These are phyloP conservation scores for Hibiscus syriacus DNA, from an alignment of 345 rosid species.

Conservation along the genomic window DNA sequence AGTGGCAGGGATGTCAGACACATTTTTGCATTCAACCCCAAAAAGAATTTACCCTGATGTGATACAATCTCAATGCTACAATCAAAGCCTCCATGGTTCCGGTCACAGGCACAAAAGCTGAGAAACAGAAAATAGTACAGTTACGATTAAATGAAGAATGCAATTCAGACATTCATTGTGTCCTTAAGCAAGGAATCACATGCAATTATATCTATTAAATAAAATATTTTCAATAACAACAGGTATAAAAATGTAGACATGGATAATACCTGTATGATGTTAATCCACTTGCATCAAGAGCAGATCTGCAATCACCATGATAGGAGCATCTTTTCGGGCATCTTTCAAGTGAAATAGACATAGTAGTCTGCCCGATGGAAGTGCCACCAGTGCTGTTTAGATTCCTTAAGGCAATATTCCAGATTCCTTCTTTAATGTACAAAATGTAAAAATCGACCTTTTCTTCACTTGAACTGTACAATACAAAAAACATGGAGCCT, in stretches of 20 bases:
- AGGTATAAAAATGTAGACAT: neutral
- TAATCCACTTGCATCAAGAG: conserved; percentile 87
- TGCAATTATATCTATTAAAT: neutral
- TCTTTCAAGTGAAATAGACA: conserved; percentile 83
- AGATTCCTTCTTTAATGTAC: conserved; percentile 61
- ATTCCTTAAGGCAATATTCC: conserved; percentile 72
- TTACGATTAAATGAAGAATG: neutral
- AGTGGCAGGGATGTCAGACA: neutral
- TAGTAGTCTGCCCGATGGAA: conserved; percentile 37
- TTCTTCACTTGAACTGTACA: conserved; percentile 59
- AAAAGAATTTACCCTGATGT: conserved; percentile 40
- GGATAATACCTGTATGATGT: conserved; percentile 65
- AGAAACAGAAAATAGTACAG: conserved; percentile 24
- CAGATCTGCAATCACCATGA: conserved; percentile 64
- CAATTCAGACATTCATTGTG: neutral
- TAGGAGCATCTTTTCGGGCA: conserved; percentile 82
- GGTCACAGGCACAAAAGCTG: conserved; percentile 88
- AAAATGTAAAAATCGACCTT: conserved; percentile 78
- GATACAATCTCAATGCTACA: conserved; percentile 79
- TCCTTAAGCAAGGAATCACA: conserved; percentile 2
- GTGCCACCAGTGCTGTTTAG: conserved; percentile 23
- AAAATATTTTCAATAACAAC: neutral
- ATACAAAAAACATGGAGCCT: conserved; percentile 54
- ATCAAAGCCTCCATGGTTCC: conserved; percentile 93
- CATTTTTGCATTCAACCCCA: neutral